Percentiles rank a stretch among this genome's conserved stretches.
Conservation (phyloP, 768 basidiomycete species). For the Mrakia gelida region DNA sequence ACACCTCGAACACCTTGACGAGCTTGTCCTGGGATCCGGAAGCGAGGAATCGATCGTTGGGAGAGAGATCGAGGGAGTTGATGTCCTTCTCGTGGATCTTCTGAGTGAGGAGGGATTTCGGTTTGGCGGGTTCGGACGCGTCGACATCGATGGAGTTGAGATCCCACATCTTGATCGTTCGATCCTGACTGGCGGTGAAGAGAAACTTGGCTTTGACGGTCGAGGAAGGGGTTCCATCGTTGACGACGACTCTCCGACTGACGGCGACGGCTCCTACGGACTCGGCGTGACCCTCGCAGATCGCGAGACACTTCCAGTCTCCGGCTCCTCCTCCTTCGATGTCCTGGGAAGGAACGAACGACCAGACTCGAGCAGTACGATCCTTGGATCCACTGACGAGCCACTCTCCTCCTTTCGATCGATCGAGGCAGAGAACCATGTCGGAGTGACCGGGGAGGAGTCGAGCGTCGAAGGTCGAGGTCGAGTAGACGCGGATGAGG, state of each 20-base stretch:
- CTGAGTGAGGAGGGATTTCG: constrained; percentile 74
- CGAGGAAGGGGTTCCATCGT: constrained; percentile 33
- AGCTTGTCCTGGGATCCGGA: constrained; percentile 96
- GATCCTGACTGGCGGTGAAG: constrained; percentile 94
- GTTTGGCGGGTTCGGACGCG: constrained; percentile 48
- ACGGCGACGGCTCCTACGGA: constrained; percentile 86
- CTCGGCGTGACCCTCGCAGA: constrained; percentile 91
- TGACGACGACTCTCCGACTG: constrained; percentile 52
- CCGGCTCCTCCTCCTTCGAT: constrained; percentile 34
- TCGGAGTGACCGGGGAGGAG: constrained; percentile 84
- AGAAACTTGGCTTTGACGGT: constrained; percentile 55
- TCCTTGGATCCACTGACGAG: constrained; percentile 94
- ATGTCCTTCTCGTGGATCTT: constrained; percentile 98
- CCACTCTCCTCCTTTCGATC: constrained; percentile 59
- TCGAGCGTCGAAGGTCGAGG: constrained; percentile 69
- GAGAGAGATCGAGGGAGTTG: constrained; percentile 88
- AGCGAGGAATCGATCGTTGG: constrained; percentile 78
- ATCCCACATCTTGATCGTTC: constrained; percentile 99
- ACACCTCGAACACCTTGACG: constrained; percentile 80
- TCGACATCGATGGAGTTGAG: constrained; percentile 48
- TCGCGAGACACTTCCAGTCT: constrained; percentile 69
- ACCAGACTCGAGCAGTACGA: constrained; percentile 78
- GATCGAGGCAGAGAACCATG: constrained; percentile 81
- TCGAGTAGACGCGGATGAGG: constrained; percentile 82
- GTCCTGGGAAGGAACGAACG: constrained; percentile 41